Conservation (phyloP, 2,329 filamentous ascomycete genomes). For the Hymenoscyphus albidus region DNA sequence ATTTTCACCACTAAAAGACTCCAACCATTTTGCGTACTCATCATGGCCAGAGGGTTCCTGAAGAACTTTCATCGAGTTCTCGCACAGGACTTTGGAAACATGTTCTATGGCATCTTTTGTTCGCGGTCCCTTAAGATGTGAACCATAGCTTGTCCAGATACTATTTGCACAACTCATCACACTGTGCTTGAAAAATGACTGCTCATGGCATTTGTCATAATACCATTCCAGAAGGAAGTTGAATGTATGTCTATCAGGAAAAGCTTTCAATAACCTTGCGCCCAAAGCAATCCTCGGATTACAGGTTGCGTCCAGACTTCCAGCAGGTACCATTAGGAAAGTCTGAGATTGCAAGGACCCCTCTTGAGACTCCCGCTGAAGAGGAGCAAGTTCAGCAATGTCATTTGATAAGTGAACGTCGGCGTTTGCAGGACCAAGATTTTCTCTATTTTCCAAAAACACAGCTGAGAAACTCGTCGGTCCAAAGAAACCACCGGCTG, state of each 20-base stretch:
- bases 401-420: constrained; percentile 31
- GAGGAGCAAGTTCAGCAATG: constrained; percentile 16
- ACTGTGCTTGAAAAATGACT: constrained; percentile 18
- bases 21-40: constrained; percentile 31
- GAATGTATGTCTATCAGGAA: constrained; percentile 30
- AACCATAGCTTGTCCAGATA: constrained; percentile 27
- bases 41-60: constrained; percentile 23
- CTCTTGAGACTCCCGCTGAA: constrained; percentile 18
- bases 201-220: constrained; percentile 21
- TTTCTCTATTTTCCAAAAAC: constrained; percentile 30
- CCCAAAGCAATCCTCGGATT: constrained; percentile 28
- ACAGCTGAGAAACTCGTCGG: constrained; percentile 35
- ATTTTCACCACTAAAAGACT: constrained; percentile 27
- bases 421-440: constrained; percentile 22
- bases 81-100: constrained; percentile 28
- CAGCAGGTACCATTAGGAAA: constrained; percentile 28
- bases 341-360: constrained; percentile 27
- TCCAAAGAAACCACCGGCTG: constrained; percentile 27
- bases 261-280: constrained; percentile 26
- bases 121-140: constrained; percentile 24
- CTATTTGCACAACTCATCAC: constrained; percentile 20
- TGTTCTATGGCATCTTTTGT: constrained; percentile 25
- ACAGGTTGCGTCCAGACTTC: constrained; percentile 17
- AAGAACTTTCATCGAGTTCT: constrained; percentile 29
- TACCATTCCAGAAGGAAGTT: constrained; percentile 29